Evolutionary conservation across 768 basidiomycete genomes (phyloP).

Genomic region (Epithele typhae): DNA sequence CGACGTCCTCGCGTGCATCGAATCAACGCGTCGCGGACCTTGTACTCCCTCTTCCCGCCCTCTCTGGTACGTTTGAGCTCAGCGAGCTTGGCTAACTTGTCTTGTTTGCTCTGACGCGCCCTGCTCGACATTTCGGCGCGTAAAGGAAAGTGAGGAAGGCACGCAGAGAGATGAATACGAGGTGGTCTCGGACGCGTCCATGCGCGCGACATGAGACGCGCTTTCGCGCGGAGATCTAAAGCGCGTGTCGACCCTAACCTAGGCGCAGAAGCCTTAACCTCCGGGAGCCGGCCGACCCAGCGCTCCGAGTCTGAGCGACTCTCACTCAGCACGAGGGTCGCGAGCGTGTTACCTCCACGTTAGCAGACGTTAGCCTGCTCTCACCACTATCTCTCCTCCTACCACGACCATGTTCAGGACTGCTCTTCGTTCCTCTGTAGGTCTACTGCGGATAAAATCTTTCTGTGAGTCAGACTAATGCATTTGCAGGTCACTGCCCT

Average conservation of each 20-base stretch:
- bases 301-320: too few relatives aligned
- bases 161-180: background rate
- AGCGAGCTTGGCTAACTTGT: conserved; percentile 44
- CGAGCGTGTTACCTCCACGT: conserved; percentile 5
- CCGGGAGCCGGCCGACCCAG: too few relatives aligned
- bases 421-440: conserved; percentile 41
- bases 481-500: conserved; percentile 11
- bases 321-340: conserved; percentile 11
- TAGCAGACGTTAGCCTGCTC: background rate
- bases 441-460: conserved; percentile 11
- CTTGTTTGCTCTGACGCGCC: conserved; percentile 25
- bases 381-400: conserved; percentile 5
- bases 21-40: conserved; percentile 38
- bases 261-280: too few relatives aligned
- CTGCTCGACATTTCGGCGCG: conserved; percentile 11
- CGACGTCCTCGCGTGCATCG: background rate
- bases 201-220: conserved; percentile 21
- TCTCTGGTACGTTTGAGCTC: conserved; percentile 58
- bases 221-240: conserved; percentile 26
- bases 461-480: background rate
- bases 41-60: conserved; percentile 53
- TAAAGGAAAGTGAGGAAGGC: background rate
- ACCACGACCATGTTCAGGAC: conserved; percentile 41
- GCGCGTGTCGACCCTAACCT: too few relatives aligned
- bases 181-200: conserved; percentile 1